These are phyloP conservation scores for Lactarius hatsudake DNA, from an alignment of 768 basidiomycete species.

Conservation along the genomic window DNA sequence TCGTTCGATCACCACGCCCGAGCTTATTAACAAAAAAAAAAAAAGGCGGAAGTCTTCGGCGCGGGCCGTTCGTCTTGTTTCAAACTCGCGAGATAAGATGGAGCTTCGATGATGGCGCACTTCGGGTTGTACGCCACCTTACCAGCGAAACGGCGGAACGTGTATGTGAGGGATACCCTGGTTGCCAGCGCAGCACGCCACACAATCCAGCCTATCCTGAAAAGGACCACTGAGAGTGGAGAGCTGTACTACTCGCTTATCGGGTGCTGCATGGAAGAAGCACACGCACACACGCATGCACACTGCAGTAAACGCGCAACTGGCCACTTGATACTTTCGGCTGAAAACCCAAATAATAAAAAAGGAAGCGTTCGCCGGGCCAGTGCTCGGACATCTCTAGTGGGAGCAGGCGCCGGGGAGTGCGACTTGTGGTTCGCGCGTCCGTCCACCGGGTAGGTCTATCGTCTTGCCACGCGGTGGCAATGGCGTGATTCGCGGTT, in stretches of 20 bases:
- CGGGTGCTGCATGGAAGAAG: not conserved
- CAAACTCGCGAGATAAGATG: not conserved
- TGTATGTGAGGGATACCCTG: not conserved
- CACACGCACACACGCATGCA: not conserved
- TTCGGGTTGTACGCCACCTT: not conserved
- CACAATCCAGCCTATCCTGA: too few relatives aligned
- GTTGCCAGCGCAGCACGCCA: not conserved
- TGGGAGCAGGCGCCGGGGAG: too few relatives aligned
- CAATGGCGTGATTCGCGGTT: not conserved
- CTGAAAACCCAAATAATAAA: not conserved
- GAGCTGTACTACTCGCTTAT: not conserved
- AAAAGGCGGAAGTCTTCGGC: not conserved
- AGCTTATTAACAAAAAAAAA: not conserved
- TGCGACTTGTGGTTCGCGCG: not conserved
- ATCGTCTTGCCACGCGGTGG: not conserved
- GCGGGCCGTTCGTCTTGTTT: not conserved
- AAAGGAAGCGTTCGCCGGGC: not conserved
- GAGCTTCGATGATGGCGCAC: not conserved
- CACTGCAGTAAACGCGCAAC: not conserved
- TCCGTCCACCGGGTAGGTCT: not conserved
- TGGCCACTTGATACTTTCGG: not conserved
- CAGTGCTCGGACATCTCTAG: not conserved
- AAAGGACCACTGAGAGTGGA: too few relatives aligned
- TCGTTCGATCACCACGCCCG: not conserved
- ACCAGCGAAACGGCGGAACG: not conserved